Conservation (phyloP, 768 basidiomycete genomes). For the Dentipellis fragilis region DNA sequence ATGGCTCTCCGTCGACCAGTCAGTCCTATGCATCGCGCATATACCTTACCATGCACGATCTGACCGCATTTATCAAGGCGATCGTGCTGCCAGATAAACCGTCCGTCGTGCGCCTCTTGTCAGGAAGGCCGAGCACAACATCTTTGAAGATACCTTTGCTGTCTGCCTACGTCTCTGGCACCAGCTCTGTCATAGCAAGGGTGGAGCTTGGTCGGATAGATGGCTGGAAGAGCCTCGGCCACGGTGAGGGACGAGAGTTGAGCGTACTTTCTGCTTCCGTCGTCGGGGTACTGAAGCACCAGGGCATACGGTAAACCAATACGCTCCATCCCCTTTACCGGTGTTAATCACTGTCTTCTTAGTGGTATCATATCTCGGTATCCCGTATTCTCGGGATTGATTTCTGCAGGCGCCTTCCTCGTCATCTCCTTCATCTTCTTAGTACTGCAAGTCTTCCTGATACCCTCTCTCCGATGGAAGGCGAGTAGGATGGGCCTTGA, state of each 20-base stretch:
- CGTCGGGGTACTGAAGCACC: constrained; percentile 50
- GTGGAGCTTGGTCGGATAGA: constrained; percentile 71
- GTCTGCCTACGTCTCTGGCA: constrained; percentile 38
- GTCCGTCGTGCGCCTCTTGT: constrained; percentile 20
- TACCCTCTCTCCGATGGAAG: constrained; percentile 23
- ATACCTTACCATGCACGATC: neutral
- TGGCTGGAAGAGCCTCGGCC: constrained; percentile 59
- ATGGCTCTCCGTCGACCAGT: constrained; percentile 55
- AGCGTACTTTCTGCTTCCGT: constrained; percentile 55
- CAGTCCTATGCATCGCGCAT: constrained; percentile 19
- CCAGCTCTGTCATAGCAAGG: constrained; percentile 39
- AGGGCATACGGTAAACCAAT: constrained; percentile 53
- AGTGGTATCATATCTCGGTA: constrained; percentile 67
- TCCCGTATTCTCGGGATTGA: constrained; percentile 45
- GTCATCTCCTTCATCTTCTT: constrained; percentile 23
- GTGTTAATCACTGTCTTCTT: constrained; percentile 1
- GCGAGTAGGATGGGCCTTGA: neutral
- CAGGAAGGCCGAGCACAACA: constrained; percentile 29
- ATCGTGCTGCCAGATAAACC: constrained; percentile 38
- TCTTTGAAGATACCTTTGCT: constrained; percentile 48
- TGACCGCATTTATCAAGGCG: constrained; percentile 30
- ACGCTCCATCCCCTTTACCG: neutral
- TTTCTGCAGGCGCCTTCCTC: constrained; percentile 27
- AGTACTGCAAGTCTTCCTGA: constrained; percentile 18
- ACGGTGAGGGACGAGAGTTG: constrained; percentile 64